Base-by-base conservation (phyloP, 1,284 basidiomycete genomes). In the Leccinum angustisporum region DNA sequence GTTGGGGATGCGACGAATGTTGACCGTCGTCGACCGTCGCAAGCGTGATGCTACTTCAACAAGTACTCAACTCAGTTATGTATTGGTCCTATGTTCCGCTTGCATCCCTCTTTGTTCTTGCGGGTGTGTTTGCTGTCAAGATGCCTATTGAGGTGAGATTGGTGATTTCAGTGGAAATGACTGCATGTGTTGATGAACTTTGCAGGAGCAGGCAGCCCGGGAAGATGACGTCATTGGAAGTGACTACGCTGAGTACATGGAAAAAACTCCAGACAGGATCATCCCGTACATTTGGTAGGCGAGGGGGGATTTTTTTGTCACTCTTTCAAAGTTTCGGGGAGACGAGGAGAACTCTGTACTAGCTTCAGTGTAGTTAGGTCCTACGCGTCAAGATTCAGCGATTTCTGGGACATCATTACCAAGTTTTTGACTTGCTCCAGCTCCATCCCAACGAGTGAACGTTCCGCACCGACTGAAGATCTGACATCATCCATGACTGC, bases 401-500 rank as follows among this genome's bases (percentile, higher is more conserved):
- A 67, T 33, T 61, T 67, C 52, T 71, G 70, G 36, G 70, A 72
- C 38, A 52, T 65, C 36, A 75, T 64, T 46, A 77, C 75, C 56
- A 75, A 59, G 40, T 56, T 55, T 64, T 72, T 76, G 34, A 80
- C 14, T 18, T 73, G 68, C 52, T 77, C 76, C 3, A 68, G 72
- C 53, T 75, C 69, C 60, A 65, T 68, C 18, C 75, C 72, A n/a
- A 79, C 59, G 33, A 79, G 66, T 63, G 78, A 63, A 10, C 73
- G 74, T 40, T 72, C 74, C 14, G 78, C 81, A 30, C 78, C 79
- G 2, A 78, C 68, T 34, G 73, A 72, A 52, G 70, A 68, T 58
- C 82, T 77, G 38, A 83, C 78, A 38, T 70, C 69, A 34, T 82
- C 79, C 81, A 84, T 84, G 48, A 86, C 69, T 62, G 72, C 68